Conservation (phyloP, 768 basidiomycete genomes). For the Tulasnella sp. region DNA sequence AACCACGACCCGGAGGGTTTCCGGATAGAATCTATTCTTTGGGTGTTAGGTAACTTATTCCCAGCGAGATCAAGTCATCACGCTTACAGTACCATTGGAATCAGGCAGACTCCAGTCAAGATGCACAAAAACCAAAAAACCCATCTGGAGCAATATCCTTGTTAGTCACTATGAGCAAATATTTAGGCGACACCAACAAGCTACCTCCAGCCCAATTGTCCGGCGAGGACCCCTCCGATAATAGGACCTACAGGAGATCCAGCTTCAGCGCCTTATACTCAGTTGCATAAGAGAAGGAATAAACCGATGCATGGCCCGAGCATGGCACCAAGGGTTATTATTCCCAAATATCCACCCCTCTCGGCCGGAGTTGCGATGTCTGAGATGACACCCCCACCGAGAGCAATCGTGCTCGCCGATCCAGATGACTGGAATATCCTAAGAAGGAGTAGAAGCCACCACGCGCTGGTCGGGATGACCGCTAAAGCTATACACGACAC, state of each 20-base stretch:
- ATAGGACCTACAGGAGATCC: slow-evolving; percentile 8
- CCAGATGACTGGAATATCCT: slow-evolving; percentile 76
- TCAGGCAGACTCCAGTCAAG: slow-evolving; percentile 44
- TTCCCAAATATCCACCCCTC: slow-evolving; percentile 67
- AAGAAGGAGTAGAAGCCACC: slow-evolving; percentile 77
- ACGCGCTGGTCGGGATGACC: slow-evolving; percentile 53
- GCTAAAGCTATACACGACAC: slow-evolving; percentile 63
- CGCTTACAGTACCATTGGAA: slow-evolving; percentile 43
- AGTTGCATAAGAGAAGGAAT: neutral
- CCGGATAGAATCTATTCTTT: slow-evolving; percentile 32
- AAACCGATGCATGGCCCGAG: slow-evolving; percentile 28
- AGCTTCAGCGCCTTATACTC: neutral
- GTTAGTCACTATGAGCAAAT: neutral
- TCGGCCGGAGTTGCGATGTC: slow-evolving; percentile 73
- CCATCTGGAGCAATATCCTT: slow-evolving; percentile 39
- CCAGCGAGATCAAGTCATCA: neutral
- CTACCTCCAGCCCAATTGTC: slow-evolving; percentile 5
- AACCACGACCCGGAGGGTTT: slow-evolving; percentile 36
- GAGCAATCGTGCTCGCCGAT: slow-evolving; percentile 71
- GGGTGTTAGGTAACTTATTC: neutral
- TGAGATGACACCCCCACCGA: slow-evolving; percentile 72
- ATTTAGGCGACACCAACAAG: neutral
- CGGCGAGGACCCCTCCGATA: slow-evolving; percentile 5
- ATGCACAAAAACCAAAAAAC: slow-evolving; percentile 64
- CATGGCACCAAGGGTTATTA: slow-evolving; percentile 32